Conservation (phyloP, 2,329 filamentous ascomycete genomes). For the Blastomyces percursus region DNA sequence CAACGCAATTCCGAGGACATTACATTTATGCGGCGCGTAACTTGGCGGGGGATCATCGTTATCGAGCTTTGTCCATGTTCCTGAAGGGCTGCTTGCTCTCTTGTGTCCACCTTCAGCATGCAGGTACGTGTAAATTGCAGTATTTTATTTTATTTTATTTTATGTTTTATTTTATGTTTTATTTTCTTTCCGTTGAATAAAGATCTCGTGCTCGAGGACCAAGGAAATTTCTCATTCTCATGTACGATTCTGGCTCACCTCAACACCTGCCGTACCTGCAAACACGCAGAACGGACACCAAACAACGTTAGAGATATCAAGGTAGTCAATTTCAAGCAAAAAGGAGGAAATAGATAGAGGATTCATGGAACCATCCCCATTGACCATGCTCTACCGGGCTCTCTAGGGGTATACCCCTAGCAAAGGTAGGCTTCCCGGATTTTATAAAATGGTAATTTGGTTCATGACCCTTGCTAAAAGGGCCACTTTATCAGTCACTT, state of each 20-base stretch:
- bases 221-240: not conserved
- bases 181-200: not conserved
- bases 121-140: not conserved
- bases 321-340: not conserved
- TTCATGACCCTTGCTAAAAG: not conserved
- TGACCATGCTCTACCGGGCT: not conserved
- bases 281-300: not conserved
- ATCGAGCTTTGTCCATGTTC: no score
- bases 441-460: not conserved
- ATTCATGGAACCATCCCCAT: not conserved
- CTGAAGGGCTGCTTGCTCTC: not conserved
- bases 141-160: not conserved
- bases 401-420: not conserved
- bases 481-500: not conserved
- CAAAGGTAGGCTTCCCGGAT: not conserved
- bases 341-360: not conserved
- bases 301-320: not conserved
- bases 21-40: not conserved
- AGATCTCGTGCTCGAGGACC: not conserved
- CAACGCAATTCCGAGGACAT: not conserved
- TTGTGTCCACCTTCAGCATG: not conserved
- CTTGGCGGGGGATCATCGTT: not conserved
- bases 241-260: not conserved
- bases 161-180: not conserved
- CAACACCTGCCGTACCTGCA: not conserved